These are phyloP conservation scores for Paraconiothyrium sp. DNA, from an alignment of 2,329 filamentous ascomycete genomes.

Conservation along the genomic window DNA sequence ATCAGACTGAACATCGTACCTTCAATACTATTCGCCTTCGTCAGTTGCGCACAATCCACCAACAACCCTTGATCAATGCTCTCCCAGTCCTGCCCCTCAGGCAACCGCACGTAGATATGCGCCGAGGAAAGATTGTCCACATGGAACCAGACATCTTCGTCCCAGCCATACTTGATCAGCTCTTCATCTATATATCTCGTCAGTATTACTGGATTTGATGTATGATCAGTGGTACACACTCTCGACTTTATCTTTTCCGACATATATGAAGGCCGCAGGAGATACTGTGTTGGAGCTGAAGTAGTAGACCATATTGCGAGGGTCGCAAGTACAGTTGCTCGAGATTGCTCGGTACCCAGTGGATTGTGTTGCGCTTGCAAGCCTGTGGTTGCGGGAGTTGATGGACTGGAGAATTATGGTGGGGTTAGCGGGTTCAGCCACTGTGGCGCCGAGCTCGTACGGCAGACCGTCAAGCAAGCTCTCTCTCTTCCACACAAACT, in stretches of 20 bases:
- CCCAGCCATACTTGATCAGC: slow-evolving; percentile 91
- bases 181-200: slow-evolving; percentile 79
- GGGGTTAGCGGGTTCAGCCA: slow-evolving; percentile 16
- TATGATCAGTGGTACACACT: slow-evolving; percentile 67
- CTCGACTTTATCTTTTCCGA: slow-evolving; percentile 99
- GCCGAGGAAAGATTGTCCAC: slow-evolving; percentile 96
- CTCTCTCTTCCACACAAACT: background rate
- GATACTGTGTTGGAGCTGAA: slow-evolving; percentile 87
- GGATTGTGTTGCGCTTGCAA: background rate
- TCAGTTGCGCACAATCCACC: slow-evolving; percentile 92
- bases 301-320: slow-evolving; percentile 85
- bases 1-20: slow-evolving; percentile 54
- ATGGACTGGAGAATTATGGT: slow-evolving; percentile 10
- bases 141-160: slow-evolving; percentile 99
- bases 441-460: background rate
- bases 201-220: background rate
- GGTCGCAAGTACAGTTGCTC: background rate
- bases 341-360: background rate
- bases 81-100: slow-evolving; percentile 84
- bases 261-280: slow-evolving; percentile 88
- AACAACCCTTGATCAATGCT: slow-evolving; percentile 77
- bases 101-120: slow-evolving; percentile 91
- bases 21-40: slow-evolving; percentile 98
- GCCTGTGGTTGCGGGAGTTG: background rate
- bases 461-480: background rate